Conservation (phyloP, 2,329 filamentous ascomycete species). For the Ascomycota sp. region DNA sequence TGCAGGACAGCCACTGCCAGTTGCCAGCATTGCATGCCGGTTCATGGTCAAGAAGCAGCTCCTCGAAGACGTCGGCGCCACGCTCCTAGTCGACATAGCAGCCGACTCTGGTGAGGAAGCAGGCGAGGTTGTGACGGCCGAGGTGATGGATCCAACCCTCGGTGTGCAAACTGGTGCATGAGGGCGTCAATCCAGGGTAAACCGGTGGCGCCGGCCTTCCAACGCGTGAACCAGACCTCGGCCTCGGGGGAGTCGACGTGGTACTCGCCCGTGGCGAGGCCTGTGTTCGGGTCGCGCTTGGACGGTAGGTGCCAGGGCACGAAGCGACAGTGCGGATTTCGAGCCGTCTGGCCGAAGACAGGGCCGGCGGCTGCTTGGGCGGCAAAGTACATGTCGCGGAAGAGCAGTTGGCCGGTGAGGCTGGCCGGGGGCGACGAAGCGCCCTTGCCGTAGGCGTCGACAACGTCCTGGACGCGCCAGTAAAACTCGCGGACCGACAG, state of each 20-base stretch:
- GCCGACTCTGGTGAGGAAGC: constrained; percentile 60
- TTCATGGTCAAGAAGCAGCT: constrained; percentile 57
- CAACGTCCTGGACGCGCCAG: constrained; percentile 45
- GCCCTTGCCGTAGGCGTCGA: constrained; percentile 32
- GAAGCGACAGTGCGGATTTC: constrained; percentile 49
- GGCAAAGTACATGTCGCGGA: constrained; percentile 70
- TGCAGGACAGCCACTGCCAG: constrained; percentile 61
- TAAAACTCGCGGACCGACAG: constrained; percentile 54
- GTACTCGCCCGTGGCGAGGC: constrained; percentile 36
- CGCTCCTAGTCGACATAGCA: constrained; percentile 67
- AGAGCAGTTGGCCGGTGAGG: constrained; percentile 51
- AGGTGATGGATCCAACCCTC: constrained; percentile 72
- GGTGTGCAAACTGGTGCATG: constrained; percentile 49
- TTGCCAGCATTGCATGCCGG: constrained; percentile 54
- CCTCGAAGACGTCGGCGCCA: constrained; percentile 59
- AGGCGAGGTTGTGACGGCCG: constrained; percentile 57
- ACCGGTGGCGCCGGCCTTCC: constrained; percentile 48
- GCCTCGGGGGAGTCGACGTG: constrained; percentile 41
- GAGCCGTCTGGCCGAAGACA: constrained; percentile 40
- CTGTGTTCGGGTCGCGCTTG: constrained; percentile 23
- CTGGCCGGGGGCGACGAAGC: constrained; percentile 46
- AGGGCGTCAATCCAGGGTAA: constrained; percentile 68
- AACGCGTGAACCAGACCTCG: constrained; percentile 45
- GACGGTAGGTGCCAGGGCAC: constrained; percentile 61
- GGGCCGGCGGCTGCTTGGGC: constrained; percentile 50